Conservation (phyloP, 129 eudicot genomes). For the Heracleum sosnowskyi region DNA sequence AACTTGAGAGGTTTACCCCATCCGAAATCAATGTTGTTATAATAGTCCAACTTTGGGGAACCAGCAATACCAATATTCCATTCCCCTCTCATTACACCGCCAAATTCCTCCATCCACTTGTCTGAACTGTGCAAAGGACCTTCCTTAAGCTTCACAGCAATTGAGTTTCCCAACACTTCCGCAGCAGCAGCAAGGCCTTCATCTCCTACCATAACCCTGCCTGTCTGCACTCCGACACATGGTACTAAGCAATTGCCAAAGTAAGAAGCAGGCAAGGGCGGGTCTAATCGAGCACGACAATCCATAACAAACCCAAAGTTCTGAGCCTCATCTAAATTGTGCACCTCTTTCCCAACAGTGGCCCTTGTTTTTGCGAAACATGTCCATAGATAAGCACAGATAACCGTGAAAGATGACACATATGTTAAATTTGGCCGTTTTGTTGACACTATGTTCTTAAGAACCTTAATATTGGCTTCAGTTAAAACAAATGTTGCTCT, state of each 20-base stretch:
- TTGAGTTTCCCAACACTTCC: conserved; percentile 26
- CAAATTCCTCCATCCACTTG: conserved; percentile 26
- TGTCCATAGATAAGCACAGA: conserved; percentile 36
- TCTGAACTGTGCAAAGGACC: conserved; percentile 43
- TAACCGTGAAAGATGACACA: conserved; percentile 27
- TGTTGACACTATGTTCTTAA: conserved; percentile 21
- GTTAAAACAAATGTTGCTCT: conserved; percentile 26
- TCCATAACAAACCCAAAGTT: conserved; percentile 29
- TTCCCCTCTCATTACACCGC: conserved; percentile 9
- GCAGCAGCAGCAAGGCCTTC: conserved; percentile 36
- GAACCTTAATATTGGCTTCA: conserved; percentile 13
- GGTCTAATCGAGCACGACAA: conserved; percentile 50
- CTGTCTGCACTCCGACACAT: conserved; percentile 21
- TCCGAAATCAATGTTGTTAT: not conserved
- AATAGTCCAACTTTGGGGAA: conserved; percentile 1
- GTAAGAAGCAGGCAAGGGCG: conserved; percentile 42
- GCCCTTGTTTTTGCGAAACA: conserved; percentile 30
- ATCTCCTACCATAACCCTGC: conserved; percentile 22
- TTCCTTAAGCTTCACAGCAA: conserved; percentile 30
- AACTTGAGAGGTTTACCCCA: not conserved
- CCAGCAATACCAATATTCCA: conserved; percentile 32
- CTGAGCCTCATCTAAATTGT: conserved; percentile 32
- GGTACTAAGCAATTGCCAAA: conserved; percentile 52
- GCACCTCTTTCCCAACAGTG: not conserved
- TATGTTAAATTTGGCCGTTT: conserved; percentile 25